Percentiles rank a stretch among this genome's conserved stretches.
Conservation (phyloP, 768 basidiomycete species). For the Suillus cothurnatus region DNA sequence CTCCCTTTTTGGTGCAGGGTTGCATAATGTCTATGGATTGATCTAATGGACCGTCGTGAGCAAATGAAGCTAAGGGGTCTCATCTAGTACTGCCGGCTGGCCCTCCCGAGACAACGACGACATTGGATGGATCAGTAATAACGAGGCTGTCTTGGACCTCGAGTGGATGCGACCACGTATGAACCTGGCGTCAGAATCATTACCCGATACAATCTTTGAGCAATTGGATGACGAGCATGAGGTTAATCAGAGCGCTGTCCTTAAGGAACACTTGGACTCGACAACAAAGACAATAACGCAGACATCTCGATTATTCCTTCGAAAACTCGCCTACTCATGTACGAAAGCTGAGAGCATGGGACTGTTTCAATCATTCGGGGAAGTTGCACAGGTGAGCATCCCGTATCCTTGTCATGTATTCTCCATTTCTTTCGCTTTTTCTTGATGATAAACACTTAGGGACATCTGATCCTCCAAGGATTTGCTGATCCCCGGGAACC, state of each 20-base stretch:
- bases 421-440: slow-evolving; percentile 10
- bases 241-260: slow-evolving; percentile 9
- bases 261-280: slow-evolving; percentile 31
- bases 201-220: slow-evolving; percentile 53
- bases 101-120: neutral
- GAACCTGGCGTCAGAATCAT: slow-evolving; percentile 39
- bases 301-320: slow-evolving; percentile 84
- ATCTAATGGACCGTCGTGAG: no score
- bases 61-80: slow-evolving; percentile 49
- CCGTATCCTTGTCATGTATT: neutral
- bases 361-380: slow-evolving; percentile 69
- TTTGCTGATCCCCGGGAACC: slow-evolving; percentile 48
- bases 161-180: slow-evolving; percentile 77
- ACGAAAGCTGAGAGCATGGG: slow-evolving; percentile 70
- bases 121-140: slow-evolving; percentile 12
- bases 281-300: slow-evolving; percentile 53
- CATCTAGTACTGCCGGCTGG: slow-evolving; percentile 10
- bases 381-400: slow-evolving; percentile 70
- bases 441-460: slow-evolving; percentile 48
- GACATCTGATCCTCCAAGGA: slow-evolving; percentile 48
- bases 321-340: slow-evolving; percentile 89
- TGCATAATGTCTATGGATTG: no score
- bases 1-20: no score
- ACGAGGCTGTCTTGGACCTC: slow-evolving; percentile 57
- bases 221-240: slow-evolving; percentile 60